These are phyloP conservation scores for Endocalyx cinctus DNA, from an alignment of 2,329 filamentous ascomycete genomes.

Conservation along the genomic window DNA sequence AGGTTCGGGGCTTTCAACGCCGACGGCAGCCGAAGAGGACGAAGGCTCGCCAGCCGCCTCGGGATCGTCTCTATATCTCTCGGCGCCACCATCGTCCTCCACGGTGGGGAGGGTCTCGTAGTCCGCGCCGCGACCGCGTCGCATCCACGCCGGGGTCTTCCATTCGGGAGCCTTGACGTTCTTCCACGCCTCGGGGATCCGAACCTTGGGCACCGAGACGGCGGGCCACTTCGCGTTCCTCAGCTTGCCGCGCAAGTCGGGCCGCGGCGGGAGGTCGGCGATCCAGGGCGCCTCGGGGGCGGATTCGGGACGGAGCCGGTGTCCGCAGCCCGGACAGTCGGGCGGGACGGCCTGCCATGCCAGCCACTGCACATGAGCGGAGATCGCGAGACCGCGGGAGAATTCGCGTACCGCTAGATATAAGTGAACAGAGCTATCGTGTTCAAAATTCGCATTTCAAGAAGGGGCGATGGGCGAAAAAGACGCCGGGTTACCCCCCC, in stretches of 20 bases:
- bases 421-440: conserved; percentile 34
- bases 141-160: conserved; percentile 13
- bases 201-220: conserved; percentile 24
- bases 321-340: conserved; percentile 37
- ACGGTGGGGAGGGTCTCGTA: background rate
- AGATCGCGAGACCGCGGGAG: conserved; percentile 36
- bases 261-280: too few relatives aligned
- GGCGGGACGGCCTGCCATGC: conserved; percentile 34
- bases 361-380: conserved; percentile 32
- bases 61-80: background rate
- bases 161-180: conserved; percentile 8
- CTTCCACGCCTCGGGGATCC: too few relatives aligned
- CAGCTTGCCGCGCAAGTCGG: too few relatives aligned
- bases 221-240: too few relatives aligned
- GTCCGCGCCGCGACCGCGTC: background rate
- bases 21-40: background rate
- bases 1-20: too few relatives aligned
- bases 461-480: too few relatives aligned
- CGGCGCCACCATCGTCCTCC: background rate
- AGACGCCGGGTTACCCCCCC: too few relatives aligned
- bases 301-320: conserved; percentile 29
- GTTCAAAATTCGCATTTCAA: background rate
- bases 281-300: conserved; percentile 17
- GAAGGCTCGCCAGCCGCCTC: background rate
- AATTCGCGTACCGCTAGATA: conserved; percentile 33